Evolutionary conservation across 139 green algal species (phyloP).

Genomic region (Chlamydomonas schloesseri): DNA sequence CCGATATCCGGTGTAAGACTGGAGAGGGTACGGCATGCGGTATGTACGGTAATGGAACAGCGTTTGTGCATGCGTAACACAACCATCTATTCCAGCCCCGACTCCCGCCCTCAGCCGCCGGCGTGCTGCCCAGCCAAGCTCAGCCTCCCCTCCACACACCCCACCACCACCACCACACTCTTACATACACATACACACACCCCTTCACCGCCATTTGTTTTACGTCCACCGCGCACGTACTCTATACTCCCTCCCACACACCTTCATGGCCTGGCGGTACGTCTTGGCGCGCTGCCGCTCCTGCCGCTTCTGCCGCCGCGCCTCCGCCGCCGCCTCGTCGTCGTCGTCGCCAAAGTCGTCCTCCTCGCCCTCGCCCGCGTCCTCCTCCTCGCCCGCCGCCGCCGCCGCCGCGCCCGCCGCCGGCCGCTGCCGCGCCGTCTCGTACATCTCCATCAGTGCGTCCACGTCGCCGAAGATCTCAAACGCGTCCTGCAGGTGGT

Average conservation of each 20-base stretch:
- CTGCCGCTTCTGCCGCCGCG: conserved; percentile 38
- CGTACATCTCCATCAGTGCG: conserved; percentile 73
- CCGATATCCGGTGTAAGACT: too few species aligned
- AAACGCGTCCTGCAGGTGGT: conserved; percentile 81
- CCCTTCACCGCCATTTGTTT: background rate
- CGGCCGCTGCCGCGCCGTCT: conserved; percentile 29
- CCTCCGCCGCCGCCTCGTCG: conserved; percentile 66
- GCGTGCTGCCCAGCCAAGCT: too few species aligned
- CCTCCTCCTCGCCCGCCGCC: conserved; percentile 50
- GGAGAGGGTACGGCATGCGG: too few species aligned
- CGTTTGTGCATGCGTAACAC: too few species aligned
- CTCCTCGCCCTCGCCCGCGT: conserved; percentile 51
- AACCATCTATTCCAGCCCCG: too few species aligned
- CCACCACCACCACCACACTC: too few species aligned
- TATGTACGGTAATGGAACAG: too few species aligned
- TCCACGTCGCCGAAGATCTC: conserved; percentile 90
- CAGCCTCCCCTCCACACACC: too few species aligned
- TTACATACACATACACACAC: too few species aligned
- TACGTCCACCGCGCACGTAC: too few species aligned
- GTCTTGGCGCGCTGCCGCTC: conserved; percentile 38
- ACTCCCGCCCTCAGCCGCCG: too few species aligned
- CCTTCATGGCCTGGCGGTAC: conserved; percentile 43
- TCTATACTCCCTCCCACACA: background rate
- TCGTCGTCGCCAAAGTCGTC: conserved; percentile 48
- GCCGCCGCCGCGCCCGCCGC: background rate